Conservation (phyloP, 2,329 filamentous ascomycete species). For the Penicillium sumatraense region DNA sequence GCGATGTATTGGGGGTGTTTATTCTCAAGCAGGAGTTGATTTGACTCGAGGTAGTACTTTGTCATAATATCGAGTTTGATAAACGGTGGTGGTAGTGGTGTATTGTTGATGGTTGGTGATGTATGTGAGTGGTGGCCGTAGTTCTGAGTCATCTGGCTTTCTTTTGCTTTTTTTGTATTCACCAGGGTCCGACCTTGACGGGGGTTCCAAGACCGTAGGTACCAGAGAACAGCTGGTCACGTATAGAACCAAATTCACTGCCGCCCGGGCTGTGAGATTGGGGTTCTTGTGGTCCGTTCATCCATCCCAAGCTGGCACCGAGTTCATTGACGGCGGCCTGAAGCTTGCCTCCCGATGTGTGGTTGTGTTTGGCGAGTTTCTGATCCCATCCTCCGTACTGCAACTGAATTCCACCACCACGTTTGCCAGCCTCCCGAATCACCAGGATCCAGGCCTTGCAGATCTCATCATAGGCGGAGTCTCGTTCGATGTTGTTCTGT, state of each 20-base stretch:
- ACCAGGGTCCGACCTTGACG: conserved; percentile 63
- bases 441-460: conserved; percentile 91
- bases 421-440: conserved; percentile 87
- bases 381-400: conserved; percentile 94
- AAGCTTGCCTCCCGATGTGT: conserved; percentile 81
- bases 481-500: conserved; percentile 88
- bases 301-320: conserved; percentile 76
- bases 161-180: conserved; percentile 20
- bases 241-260: conserved; percentile 53
- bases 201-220: conserved; percentile 60
- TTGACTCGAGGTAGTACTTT: neutral
- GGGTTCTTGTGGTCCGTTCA: conserved; percentile 55
- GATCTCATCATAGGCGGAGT: conserved; percentile 95
- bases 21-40: conserved; percentile 8
- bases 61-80: neutral
- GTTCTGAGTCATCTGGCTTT: conserved; percentile 7
- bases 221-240: conserved; percentile 61
- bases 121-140: neutral
- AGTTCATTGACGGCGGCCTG: conserved; percentile 79
- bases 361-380: conserved; percentile 82
- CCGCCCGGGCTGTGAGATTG: conserved; percentile 36
- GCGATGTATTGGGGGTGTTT: conserved; percentile 2
- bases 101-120: no score
- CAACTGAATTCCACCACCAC: conserved; percentile 85
- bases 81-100: no score